Percentiles rank a stretch among this genome's conserved stretches.
These are phyloP conservation scores for Lactuca saligna DNA, from an alignment of 129 eudicot species.

Conservation along the genomic window DNA sequence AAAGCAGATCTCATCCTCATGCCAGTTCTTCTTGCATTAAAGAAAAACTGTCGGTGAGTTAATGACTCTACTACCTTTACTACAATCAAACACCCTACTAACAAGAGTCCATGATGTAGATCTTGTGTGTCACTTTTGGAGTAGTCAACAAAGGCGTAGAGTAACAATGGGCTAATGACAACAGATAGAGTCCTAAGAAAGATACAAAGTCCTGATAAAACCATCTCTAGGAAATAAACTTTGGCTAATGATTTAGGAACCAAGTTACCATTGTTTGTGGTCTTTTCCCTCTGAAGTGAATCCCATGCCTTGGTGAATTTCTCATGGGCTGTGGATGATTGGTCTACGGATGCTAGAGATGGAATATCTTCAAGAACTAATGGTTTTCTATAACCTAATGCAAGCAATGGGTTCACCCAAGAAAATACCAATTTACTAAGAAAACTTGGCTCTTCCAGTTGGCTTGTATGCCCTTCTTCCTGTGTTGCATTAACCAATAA, in stretches of 20 bases:
- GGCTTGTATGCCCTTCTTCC: constrained; percentile 4
- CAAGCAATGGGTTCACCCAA: constrained; percentile 58
- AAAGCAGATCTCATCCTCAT: constrained; percentile 79
- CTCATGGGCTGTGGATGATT: constrained; percentile 40
- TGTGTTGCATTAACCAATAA: constrained; percentile 31
- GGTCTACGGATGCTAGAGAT: constrained; percentile 45
- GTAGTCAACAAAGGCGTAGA: constrained; percentile 53
- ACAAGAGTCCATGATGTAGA: constrained; percentile 37
- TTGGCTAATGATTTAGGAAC: constrained; percentile 37
- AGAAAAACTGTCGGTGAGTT: constrained; percentile 62
- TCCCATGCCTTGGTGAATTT: constrained; percentile 47
- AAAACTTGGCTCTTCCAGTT: constrained; percentile 33
- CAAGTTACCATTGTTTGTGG: constrained; percentile 25
- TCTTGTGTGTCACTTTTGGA: constrained; percentile 29
- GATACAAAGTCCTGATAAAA: constrained; percentile 37
- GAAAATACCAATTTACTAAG: constrained; percentile 50
- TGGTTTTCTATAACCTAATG: constrained; percentile 41
- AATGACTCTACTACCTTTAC: constrained; percentile 66
- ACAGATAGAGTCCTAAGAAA: constrained; percentile 43
- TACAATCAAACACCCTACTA: constrained; percentile 57
- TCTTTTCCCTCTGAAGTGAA: constrained; percentile 30
- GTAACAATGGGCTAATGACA: constrained; percentile 47
- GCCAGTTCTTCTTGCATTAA: constrained; percentile 59
- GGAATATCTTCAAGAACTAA: constrained; percentile 55
- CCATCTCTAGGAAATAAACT: constrained; percentile 45